A percentile compares a stretch with the other conserved stretches of the same genome.
phyloP scores from a whole-genome alignment of 352 stramenopile genomes.

The Phytophthora sojae region DNA sequence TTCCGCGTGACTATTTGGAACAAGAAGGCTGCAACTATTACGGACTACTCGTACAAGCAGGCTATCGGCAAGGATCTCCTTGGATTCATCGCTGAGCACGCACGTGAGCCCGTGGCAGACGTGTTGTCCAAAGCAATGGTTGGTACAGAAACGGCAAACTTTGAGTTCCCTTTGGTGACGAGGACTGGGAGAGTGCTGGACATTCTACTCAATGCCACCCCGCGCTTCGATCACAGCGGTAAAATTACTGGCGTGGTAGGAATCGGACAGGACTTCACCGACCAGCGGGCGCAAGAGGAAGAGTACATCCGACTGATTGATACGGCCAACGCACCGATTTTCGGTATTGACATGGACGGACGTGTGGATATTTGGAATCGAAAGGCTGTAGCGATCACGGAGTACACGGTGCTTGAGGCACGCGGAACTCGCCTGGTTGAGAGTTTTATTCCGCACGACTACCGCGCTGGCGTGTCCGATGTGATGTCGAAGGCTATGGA shows the following conservation, averaged over 20 bases:
- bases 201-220: constrained; percentile 85
- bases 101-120: constrained; percentile 65
- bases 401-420: constrained; percentile 91
- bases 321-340: constrained; percentile 91
- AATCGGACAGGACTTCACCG: constrained; percentile 86
- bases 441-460: constrained; percentile 89
- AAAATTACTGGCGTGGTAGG: constrained; percentile 81
- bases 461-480: constrained; percentile 59
- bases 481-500: constrained; percentile 74
- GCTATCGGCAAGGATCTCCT: constrained; percentile 84
- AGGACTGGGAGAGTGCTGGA: constrained; percentile 73
- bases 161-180: constrained; percentile 86
- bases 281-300: constrained; percentile 85
- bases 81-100: constrained; percentile 74
- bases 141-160: constrained; percentile 80
- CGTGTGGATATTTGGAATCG: constrained; percentile 92
- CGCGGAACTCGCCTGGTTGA: constrained; percentile 89
- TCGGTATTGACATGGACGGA: constrained; percentile 87
- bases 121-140: constrained; percentile 73
- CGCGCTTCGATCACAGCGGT: constrained; percentile 72
- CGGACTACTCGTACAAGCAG: constrained; percentile 89
- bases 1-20: constrained; percentile 94
- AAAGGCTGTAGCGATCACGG: constrained; percentile 90
- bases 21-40: constrained; percentile 89
- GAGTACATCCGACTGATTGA: constrained; percentile 91